Evolutionary conservation across 805 yeast genomes (phyloP).

Genomic region (Priceomyces carsonii): DNA sequence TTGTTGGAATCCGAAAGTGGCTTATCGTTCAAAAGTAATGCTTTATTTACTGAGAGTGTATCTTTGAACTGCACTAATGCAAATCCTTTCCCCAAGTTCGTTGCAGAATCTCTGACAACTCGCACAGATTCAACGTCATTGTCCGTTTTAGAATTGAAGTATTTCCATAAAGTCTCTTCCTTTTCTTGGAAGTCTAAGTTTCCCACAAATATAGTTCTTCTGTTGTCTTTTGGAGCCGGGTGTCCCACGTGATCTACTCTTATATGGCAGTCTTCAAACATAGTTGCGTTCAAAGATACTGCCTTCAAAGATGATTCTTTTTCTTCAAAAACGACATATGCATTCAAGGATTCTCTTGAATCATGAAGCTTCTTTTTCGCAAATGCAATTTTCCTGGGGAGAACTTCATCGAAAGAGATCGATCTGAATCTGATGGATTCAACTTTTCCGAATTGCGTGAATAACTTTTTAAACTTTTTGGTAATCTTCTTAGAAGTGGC

Average conservation of each 20-base stretch:
- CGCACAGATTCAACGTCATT: constrained; percentile 82
- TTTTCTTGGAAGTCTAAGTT: constrained; percentile 89
- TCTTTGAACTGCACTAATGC: constrained; percentile 92
- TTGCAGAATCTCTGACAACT: constrained; percentile 86
- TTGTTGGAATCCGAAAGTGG: constrained; percentile 44
- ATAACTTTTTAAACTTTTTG: constrained; percentile 66
- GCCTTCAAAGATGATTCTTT: constrained; percentile 50
- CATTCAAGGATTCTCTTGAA: constrained; percentile 78
- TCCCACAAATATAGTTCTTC: constrained; percentile 86
- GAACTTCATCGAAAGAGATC: constrained; percentile 80
- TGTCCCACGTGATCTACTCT: constrained; percentile 93
- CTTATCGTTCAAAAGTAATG: constrained; percentile 74
- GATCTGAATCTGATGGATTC: constrained; percentile 89
- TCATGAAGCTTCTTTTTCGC: constrained; percentile 76
- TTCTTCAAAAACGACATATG: constrained; percentile 77
- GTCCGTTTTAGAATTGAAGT: constrained; percentile 52
- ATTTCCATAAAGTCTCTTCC: constrained; percentile 87
- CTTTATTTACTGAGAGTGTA: constrained; percentile 71
- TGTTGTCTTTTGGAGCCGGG: constrained; percentile 83
- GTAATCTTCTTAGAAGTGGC: constrained; percentile 62
- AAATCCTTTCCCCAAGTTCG: constrained; percentile 96
- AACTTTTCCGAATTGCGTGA: constrained; percentile 53
- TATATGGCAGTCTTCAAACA: constrained; percentile 72
- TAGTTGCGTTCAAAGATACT: constrained; percentile 60
- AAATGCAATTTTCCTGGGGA: constrained; percentile 92